Conservation (phyloP, 2,329 filamentous ascomycete genomes). For the Verticillium tricorpus region DNA sequence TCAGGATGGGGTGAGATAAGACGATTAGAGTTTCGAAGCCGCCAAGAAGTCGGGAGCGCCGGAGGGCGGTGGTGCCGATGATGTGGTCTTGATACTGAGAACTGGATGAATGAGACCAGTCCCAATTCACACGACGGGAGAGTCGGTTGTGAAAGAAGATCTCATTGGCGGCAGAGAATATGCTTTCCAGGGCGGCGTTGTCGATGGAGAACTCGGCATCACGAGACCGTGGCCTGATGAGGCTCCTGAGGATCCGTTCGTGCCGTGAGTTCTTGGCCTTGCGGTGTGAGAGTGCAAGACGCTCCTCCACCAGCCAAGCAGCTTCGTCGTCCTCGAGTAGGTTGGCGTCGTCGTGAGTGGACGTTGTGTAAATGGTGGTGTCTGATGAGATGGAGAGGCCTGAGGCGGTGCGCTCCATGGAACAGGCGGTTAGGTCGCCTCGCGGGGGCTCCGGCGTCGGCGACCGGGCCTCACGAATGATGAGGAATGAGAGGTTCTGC, state of each 20-base stretch:
- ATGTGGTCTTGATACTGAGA: conserved; percentile 49
- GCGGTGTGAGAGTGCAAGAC: conserved; percentile 39
- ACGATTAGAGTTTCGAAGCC: conserved; percentile 61
- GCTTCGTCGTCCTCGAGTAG: conserved; percentile 42
- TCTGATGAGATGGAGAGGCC: conserved; percentile 43
- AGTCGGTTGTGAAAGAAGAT: conserved; percentile 58
- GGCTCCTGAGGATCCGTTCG: conserved; percentile 51
- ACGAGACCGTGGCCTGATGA: conserved; percentile 47
- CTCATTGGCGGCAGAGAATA: conserved; percentile 57
- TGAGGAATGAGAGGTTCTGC: conserved; percentile 29
- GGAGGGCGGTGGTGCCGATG: conserved; percentile 59
- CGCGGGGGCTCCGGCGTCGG: conserved; percentile 12
- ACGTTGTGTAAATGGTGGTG: conserved; percentile 21
- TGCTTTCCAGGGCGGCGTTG: conserved; percentile 50
- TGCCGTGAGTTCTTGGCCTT: conserved; percentile 46
- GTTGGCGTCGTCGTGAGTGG: conserved; percentile 24
- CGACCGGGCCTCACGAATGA: conserved; percentile 30
- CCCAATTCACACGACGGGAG: conserved; percentile 55
- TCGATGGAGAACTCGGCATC: conserved; percentile 49
- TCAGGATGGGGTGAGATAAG: conserved; percentile 55
- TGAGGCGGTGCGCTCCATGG: conserved; percentile 45
- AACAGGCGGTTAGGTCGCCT: conserved; percentile 14
- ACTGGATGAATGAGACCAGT: conserved; percentile 51
- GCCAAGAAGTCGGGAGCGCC: conserved; percentile 36
- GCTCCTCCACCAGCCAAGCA: conserved; percentile 41